Percentiles rank a stretch among this genome's conserved stretches.
Evolutionary conservation across 345 rosid genomes (phyloP).

Genomic region (Euphorbia lathyris): DNA sequence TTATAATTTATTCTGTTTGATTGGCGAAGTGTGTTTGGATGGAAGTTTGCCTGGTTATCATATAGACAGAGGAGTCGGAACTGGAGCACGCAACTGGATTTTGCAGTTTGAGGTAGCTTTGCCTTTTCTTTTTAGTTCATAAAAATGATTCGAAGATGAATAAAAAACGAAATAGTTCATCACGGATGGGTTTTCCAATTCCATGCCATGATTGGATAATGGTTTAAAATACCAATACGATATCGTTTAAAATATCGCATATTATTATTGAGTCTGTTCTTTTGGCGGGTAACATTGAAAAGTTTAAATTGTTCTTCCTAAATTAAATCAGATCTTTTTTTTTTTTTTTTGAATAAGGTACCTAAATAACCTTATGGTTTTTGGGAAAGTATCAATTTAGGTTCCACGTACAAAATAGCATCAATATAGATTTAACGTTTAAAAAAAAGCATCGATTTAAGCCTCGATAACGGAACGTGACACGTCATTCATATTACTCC

Average conservation of each 20-base stretch:
- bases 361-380: no score
- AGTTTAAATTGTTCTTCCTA: no score
- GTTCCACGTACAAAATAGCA: no score
- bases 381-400: no score
- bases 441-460: no score
- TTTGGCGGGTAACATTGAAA: slow-evolving; percentile 4
- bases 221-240: slow-evolving; percentile 9
- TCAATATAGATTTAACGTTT: no score
- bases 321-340: no score
- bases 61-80: slow-evolving; percentile 73
- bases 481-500: no score
- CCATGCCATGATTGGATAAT: background rate
- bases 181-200: background rate
- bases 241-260: slow-evolving; percentile 10
- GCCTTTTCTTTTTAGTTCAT: background rate
- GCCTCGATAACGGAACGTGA: no score
- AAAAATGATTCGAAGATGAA: background rate
- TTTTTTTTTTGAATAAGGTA: no score
- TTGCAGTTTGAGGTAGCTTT: slow-evolving; percentile 79
- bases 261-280: background rate
- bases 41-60: slow-evolving; percentile 96
- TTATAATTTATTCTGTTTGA: background rate
- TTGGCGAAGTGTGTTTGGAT: slow-evolving; percentile 69
- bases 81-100: slow-evolving; percentile 78
- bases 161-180: background rate